These are phyloP conservation scores for Pharus latifolius DNA, from an alignment of 176 grass and related monocot genomes.

Conservation along the genomic window DNA sequence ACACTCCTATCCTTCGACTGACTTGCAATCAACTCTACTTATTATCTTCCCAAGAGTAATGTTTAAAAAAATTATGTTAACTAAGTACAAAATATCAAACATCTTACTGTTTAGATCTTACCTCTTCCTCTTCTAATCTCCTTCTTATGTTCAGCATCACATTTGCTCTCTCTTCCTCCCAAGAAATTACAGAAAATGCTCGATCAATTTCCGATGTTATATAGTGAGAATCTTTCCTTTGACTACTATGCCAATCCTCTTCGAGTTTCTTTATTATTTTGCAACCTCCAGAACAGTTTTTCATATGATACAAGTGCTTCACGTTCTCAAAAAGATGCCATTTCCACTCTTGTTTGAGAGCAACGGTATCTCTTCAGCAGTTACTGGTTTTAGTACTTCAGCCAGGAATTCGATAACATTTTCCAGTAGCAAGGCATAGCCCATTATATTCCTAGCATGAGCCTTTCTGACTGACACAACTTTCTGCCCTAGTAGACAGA, in stretches of 20 bases:
- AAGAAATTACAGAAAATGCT: slow-evolving; percentile 46
- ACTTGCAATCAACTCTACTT: slow-evolving; percentile 19
- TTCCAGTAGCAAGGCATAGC: slow-evolving; percentile 63
- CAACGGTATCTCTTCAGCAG: slow-evolving; percentile 46
- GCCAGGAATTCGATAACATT: slow-evolving; percentile 64
- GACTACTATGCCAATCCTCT: slow-evolving; percentile 52
- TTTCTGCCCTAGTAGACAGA: too few species aligned
- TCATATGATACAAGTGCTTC: slow-evolving; percentile 32
- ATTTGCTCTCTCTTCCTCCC: slow-evolving; percentile 80
- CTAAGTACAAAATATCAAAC: slow-evolving; percentile 9
- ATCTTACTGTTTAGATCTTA: slow-evolving; percentile 21
- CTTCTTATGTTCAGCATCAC: slow-evolving; percentile 38
- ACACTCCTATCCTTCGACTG: slow-evolving; percentile 90
- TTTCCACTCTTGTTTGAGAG: slow-evolving; percentile 77
- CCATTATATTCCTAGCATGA: slow-evolving; percentile 56
- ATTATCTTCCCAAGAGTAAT: background rate
- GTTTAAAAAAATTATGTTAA: too few species aligned
- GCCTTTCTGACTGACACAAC: too few species aligned
- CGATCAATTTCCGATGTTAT: slow-evolving; percentile 43
- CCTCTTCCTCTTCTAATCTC: slow-evolving; percentile 77
- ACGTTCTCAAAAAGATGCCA: slow-evolving; percentile 66
- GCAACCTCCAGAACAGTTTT: slow-evolving; percentile 33
- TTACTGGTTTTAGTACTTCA: slow-evolving; percentile 50
- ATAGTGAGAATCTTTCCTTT: slow-evolving; percentile 22
- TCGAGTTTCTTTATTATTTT: slow-evolving; percentile 55